A percentile compares a stretch with the other conserved stretches of the same genome.
These are phyloP conservation scores for Lepidium sativum DNA, from an alignment of 345 rosid genomes.

Conservation along the genomic window DNA sequence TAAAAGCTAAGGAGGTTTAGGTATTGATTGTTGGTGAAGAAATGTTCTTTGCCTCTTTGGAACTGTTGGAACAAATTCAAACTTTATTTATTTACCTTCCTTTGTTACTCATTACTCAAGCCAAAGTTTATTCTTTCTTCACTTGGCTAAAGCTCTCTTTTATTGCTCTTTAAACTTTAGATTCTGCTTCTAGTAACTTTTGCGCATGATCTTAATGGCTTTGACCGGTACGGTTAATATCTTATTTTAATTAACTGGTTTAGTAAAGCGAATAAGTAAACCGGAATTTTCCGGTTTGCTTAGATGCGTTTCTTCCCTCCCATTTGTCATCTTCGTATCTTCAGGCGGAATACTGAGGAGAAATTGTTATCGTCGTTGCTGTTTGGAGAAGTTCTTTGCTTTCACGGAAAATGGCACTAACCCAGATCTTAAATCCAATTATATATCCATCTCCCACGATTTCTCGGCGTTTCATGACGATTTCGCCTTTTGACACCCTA, in stretches of 20 bases:
- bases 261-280: background rate
- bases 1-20: constrained; percentile 4
- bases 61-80: constrained; percentile 22
- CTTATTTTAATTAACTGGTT: background rate
- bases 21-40: constrained; percentile 46
- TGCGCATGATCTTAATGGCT: background rate
- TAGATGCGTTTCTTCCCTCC: constrained; percentile 12
- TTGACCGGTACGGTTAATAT: background rate
- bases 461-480: constrained; percentile 7
- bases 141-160: background rate
- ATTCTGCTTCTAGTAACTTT: constrained; percentile 14
- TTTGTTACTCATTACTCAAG: constrained; percentile 28
- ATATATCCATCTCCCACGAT: constrained; percentile 5
- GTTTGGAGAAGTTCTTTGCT: background rate
- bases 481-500: constrained; percentile 19
- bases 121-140: constrained; percentile 47
- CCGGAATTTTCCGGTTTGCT: background rate
- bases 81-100: constrained; percentile 27
- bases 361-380: background rate
- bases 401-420: constrained; percentile 32
- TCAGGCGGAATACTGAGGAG: background rate
- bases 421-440: constrained; percentile 26
- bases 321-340: constrained; percentile 27
- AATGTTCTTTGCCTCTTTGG: constrained; percentile 36
- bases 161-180: background rate